Evolutionary conservation across 2,329 filamentous ascomycete genomes (phyloP), one percentile per base, ranked within the genome.

Genomic region (Pseudocercospora cruenta): DNA sequence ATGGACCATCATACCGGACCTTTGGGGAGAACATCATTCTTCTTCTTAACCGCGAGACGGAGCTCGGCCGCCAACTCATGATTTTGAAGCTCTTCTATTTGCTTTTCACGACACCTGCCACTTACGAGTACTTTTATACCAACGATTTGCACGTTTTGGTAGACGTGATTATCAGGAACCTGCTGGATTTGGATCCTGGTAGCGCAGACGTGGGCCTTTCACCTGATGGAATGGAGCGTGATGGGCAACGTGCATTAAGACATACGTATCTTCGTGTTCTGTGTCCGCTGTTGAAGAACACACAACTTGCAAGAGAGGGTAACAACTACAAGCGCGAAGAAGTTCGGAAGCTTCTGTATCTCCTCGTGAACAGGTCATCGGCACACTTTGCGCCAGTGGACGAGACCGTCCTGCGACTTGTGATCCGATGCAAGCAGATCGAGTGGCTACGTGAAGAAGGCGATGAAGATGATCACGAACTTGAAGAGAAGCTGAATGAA

Each of bases 11-110:
- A 1, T 98, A 93, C 78, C 94, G 94, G 76, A 97, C 94, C 0
- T 99, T 99, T 82, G 95, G 95, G 60, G 94, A 97, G 81, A 99
- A 98, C 72, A 91, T 99, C 67, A 99, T 99, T 69, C 83, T 99
- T 4, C 86, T 99, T 1, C 85, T 99, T 45, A 99, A 99, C 77
- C 90, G 95, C 73, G 95, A 98, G 82, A 86, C 91, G 9, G 94
- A 98, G 79, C 96, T 95, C 0, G 94, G 93, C 1, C 86, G 97
- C 43, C 96, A 99, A 79, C 85, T 99, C 26, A 86, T 99, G n/a
- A 98, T 98, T 66, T 85, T 99, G 49, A 99, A 99, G 80, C 87
- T 97, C 4, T 84, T 99, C 28, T 99, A 98, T 79, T 87, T 99
- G 39, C 86, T 99, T 9, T 99, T 99, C 80, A 97, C 94, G 4